phyloP scores from a whole-genome alignment of 2,329 filamentous ascomycete species.

The Pseudocercospora eumusae region DNA sequence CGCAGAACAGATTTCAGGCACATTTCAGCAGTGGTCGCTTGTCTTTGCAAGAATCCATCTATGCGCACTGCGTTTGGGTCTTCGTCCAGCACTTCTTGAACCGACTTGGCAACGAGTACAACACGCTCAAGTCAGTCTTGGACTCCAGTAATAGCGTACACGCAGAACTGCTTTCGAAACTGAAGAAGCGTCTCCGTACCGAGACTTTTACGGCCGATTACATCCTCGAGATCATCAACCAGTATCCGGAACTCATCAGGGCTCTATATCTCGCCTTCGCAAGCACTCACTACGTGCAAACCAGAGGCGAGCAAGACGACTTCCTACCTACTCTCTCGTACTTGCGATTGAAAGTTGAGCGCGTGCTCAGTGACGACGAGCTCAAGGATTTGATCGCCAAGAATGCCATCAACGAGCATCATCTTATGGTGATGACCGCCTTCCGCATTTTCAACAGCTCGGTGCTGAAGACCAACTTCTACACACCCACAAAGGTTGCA shows the following conservation, averaged over 20 bases:
- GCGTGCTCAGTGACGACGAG: constrained; percentile 73
- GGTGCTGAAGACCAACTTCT: constrained; percentile 95
- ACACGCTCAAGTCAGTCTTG: constrained; percentile 77
- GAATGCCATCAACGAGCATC: constrained; percentile 87
- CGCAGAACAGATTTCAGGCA: constrained; percentile 91
- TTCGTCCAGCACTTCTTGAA: constrained; percentile 98
- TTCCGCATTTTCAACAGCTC: constrained; percentile 94
- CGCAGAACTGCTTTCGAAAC: constrained; percentile 82
- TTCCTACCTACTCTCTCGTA: constrained; percentile 71
- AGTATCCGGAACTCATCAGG: constrained; percentile 83
- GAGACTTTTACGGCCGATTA: constrained; percentile 99
- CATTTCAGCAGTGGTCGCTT: constrained; percentile 84
- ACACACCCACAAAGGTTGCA: constrained; percentile 97
- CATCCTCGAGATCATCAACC: constrained; percentile 93
- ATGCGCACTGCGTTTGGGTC: constrained; percentile 95
- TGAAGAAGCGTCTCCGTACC: constrained; percentile 91
- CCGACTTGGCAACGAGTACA: constrained; percentile 88
- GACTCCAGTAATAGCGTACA: constrained; percentile 80
- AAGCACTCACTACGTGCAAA: constrained; percentile 75
- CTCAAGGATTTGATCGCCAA: constrained; percentile 76
- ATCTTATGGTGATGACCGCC: constrained; percentile 95
- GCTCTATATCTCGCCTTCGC: constrained; percentile 90
- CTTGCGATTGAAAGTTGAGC: constrained; percentile 64
- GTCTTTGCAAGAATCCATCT: constrained; percentile 94
- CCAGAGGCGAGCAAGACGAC: constrained; percentile 63